Base-by-base conservation (phyloP, 331 rosid genomes). In the Arachis monticola region DNA sequence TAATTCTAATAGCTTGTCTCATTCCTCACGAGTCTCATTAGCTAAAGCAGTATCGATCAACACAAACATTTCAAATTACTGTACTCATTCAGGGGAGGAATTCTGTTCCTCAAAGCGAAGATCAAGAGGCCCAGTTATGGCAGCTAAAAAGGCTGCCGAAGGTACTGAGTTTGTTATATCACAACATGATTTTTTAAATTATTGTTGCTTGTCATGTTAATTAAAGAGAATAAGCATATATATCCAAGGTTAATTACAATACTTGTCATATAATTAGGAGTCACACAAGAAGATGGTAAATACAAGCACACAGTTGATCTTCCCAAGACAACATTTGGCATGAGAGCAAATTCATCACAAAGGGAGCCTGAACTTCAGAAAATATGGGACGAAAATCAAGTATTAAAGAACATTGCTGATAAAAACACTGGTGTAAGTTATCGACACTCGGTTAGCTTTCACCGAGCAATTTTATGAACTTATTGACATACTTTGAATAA, bases 361-460 rank as follows among this genome's bases (percentile, higher is more conserved):
- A 88, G 89, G 82, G 98, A 92, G 93, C 99, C 99, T 51, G 99
- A 92, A 81, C 87, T 92, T 84, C 98, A 90, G 85, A 92, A 92
- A 85, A 83, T 92, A 67, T 92, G 99, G 98, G 97, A 90, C 59
- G 92, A 95, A 47, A 91, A 89, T 66, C 88, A 88, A 82, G 97
- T 90, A 73, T 95, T 87, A 81, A 84, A 83, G 61, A 91, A 79
- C 82, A 92, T 85, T 52, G 87, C 77, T 59, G 93, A 86, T 45
- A 86, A 81, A 85, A 95, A 90, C 75, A 92, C 89, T 46, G 91
- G 97, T 77, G 99, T 95, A 72, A 78, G 98, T 80, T 79, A 32
- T 35, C 22, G 57, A 73, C 56, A 51, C 48, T 78, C 64, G 65
- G 67, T 50, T 69, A 44, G 61, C 63, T 60, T 61, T 17, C 38